A percentile compares a stretch with the other conserved stretches of the same genome.
These are phyloP conservation scores for Fusarium piperis DNA, from an alignment of 2,329 filamentous ascomycete genomes.

Conservation along the genomic window DNA sequence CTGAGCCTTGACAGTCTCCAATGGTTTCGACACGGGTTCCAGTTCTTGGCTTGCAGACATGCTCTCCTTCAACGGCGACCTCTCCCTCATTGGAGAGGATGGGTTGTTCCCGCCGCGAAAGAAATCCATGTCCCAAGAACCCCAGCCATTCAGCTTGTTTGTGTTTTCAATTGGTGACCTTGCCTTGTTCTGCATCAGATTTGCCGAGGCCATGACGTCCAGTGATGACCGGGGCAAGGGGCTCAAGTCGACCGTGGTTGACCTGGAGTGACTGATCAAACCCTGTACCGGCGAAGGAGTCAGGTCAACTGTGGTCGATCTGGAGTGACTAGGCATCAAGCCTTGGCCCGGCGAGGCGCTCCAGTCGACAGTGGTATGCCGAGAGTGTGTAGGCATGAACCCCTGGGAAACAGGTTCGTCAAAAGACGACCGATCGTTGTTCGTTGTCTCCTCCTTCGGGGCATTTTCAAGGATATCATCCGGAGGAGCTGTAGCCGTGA, in stretches of 20 bases:
- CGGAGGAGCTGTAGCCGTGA: conserved; percentile 5
- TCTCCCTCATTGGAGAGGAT: conserved; percentile 10
- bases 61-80: not conserved
- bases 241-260: conserved; percentile 26
- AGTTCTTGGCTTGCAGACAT: conserved; percentile 2
- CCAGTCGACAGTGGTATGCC: not conserved
- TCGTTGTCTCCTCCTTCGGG: not conserved
- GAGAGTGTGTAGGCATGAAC: not conserved
- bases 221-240: conserved; percentile 17
- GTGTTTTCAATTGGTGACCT: conserved; percentile 10
- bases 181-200: conserved; percentile 15
- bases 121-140: conserved; percentile 31
- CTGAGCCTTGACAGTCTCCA: conserved; percentile 1
- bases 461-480: conserved; percentile 4
- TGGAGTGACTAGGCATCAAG: conserved; percentile 1
- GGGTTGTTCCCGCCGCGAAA: conserved; percentile 22
- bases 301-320: not conserved
- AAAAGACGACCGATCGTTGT: conserved; percentile 17
- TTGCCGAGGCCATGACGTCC: conserved; percentile 13
- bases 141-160: conserved; percentile 28
- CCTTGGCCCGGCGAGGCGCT: not conserved
- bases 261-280: conserved; percentile 25
- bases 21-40: conserved; percentile 4
- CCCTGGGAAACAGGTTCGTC: conserved; percentile 12
- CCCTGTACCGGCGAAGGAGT: conserved; percentile 5